Percentiles rank a stretch among this genome's conserved stretches.
These are phyloP conservation scores for Moniliophthora roreri DNA, from an alignment of 1,284 basidiomycete species.

Conservation along the genomic window DNA sequence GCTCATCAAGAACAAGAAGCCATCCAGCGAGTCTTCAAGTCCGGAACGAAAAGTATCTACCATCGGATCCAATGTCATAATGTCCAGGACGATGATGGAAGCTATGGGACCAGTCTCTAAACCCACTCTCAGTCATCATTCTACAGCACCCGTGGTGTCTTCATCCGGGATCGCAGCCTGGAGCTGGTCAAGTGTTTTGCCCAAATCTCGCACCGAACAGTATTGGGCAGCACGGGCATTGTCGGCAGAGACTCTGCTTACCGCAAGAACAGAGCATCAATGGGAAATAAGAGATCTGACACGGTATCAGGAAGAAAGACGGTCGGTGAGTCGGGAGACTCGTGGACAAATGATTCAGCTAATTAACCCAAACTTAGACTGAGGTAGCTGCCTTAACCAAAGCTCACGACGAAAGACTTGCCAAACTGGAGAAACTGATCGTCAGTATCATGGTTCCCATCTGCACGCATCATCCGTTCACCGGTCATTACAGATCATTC, in stretches of 20 bases:
- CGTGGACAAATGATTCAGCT: neutral
- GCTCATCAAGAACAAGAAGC: neutral
- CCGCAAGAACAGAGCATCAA: slow-evolving; percentile 44
- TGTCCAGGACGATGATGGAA: slow-evolving; percentile 1
- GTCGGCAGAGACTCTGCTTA: slow-evolving; percentile 56
- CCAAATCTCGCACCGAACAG: slow-evolving; percentile 41
- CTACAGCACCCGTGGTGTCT: neutral
- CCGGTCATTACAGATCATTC: slow-evolving; percentile 33
- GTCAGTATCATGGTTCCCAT: slow-evolving; percentile 34
- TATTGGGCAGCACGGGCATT: slow-evolving; percentile 66
- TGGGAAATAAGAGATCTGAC: slow-evolving; percentile 43
- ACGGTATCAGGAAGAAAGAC: slow-evolving; percentile 41
- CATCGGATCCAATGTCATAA: neutral
- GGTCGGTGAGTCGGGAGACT: slow-evolving; percentile 37
- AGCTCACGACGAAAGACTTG: slow-evolving; percentile 44
- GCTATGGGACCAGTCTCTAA: neutral
- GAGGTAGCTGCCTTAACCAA: slow-evolving; percentile 38
- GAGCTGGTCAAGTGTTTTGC: slow-evolving; percentile 18
- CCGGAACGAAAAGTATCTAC: neutral
- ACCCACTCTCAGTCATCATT: neutral
- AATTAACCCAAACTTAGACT: slow-evolving; percentile 30
- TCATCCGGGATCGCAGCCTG: neutral
- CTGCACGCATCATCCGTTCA: slow-evolving; percentile 2
- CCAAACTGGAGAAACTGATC: slow-evolving; percentile 48
- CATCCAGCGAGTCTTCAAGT: neutral